Evolutionary conservation across 2,329 filamentous ascomycete species (phyloP), one percentile per base, ranked within the genome.

Genomic region (Neofusicoccum sp.): DNA sequence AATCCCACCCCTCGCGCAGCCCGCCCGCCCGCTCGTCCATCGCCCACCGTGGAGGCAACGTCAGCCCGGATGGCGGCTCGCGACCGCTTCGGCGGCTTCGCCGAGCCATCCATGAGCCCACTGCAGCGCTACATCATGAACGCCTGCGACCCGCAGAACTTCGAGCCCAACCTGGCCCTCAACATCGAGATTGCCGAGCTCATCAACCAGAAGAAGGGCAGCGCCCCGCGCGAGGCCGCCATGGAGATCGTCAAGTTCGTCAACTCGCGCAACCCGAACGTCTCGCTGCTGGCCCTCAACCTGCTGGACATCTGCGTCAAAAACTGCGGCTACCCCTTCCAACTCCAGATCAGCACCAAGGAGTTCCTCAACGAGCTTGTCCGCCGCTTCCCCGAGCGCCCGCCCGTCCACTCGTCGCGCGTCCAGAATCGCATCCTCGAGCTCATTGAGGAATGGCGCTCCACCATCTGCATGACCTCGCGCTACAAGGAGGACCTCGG

Each of bases 281-380:
- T 99, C 69, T 90, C 93, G 65, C 82, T 99, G 68, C 85, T 98
- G 64, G 94, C 95, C 64, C 85, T 98, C 73, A 89, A 83, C 71
- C 87, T 99, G 69, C 91, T 99, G 74, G 95, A 99, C 77, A 98
- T 98, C 67, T 98, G 95, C 78, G 95, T 98, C 78, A 99, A 99
- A 83, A 99, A 99, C 81, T 99, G 95, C 84, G 95, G 95, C 71
- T 99, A 99, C 76, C 93, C 95, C 1, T 99, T 99, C 78, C 95
- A 99, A 74, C 87, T 99, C 64, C 95, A 99, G 79, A 97, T 99
- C 75, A 93, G 91, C 78, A 98, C 95, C 69, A 99, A 99, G 78
- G 95, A 99, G 73, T 99, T 99, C 71, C 87, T 99, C 71, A 99
- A 99, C 79, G 95, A 99, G 81, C 88, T 99, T 65, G 95, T 99